A percentile compares a stretch with the other conserved stretches of the same genome.
Conservation (phyloP, 176 grass and related monocot genomes). For the Sorghum bicolor region Sorghum_bicolor_NCBIv3 NC_012873.2:53538001-53538500, state of each 20-base stretch:
- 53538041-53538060: constrained; percentile 82
- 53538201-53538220: constrained; percentile 71
- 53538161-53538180: constrained; percentile 83
- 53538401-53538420: constrained; percentile 71
- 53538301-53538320: constrained; percentile 58
- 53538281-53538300: constrained; percentile 21
- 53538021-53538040: constrained; percentile 74
- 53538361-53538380: constrained; percentile 61
- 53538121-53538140: constrained; percentile 87
- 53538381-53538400: constrained; percentile 71
- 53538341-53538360: constrained; percentile 83
- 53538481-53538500: background rate
- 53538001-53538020: constrained; percentile 91
- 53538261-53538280: constrained; percentile 37
- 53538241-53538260: constrained; percentile 76
- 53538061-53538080: constrained; percentile 80
- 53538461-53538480: background rate
- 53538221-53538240: constrained; percentile 73
- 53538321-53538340: constrained; percentile 84
- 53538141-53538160: constrained; percentile 84
- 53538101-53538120: constrained; percentile 61
- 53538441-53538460: constrained; percentile 9
- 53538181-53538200: constrained; percentile 84
- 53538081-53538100: constrained; percentile 64
- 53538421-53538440: constrained; percentile 21